Percentiles rank a stretch among this genome's conserved stretches.
Conservation (phyloP, 1,139 yeast species). For the Pneumocystis sp. region DNA sequence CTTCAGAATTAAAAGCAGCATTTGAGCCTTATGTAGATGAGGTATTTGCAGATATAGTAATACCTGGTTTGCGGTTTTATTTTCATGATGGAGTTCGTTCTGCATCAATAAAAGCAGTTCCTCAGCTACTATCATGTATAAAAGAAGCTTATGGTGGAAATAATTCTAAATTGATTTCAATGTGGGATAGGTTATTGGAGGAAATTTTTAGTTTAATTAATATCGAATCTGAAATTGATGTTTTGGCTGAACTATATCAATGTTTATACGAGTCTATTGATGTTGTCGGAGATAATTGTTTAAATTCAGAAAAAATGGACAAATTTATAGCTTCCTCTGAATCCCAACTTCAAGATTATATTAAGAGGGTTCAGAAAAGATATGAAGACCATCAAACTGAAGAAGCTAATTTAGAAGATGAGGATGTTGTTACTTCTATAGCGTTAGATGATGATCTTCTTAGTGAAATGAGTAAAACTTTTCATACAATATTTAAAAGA, state of each 20-base stretch:
- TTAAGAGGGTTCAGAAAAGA: slow-evolving; percentile 56
- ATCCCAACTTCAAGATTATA: slow-evolving; percentile 50
- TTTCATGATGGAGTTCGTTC: slow-evolving; percentile 91
- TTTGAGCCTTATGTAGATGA: slow-evolving; percentile 76
- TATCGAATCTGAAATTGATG: slow-evolving; percentile 72
- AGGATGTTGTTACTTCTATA: slow-evolving; percentile 53
- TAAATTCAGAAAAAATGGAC: slow-evolving; percentile 44
- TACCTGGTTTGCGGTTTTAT: slow-evolving; percentile 81
- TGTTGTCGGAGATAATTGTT: slow-evolving; percentile 44
- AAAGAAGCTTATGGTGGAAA: slow-evolving; percentile 39
- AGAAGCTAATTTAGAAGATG: slow-evolving; percentile 41
- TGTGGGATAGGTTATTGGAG: slow-evolving; percentile 61
- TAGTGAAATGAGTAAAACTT: slow-evolving; percentile 68
- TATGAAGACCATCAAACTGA: slow-evolving; percentile 51
- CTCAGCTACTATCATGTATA: slow-evolving; percentile 59
- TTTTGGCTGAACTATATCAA: slow-evolving; percentile 61
- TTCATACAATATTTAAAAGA: slow-evolving; percentile 60
- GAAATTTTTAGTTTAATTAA: slow-evolving; percentile 55
- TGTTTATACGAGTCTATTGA: slow-evolving; percentile 56
- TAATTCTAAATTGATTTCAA: slow-evolving; percentile 37
- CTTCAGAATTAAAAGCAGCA: slow-evolving; percentile 65
- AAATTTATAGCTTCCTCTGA: slow-evolving; percentile 47
- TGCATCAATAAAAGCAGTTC: slow-evolving; percentile 71
- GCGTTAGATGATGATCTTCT: slow-evolving; percentile 58
- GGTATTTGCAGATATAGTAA: slow-evolving; percentile 59